These are phyloP conservation scores for Allium sativum DNA, from an alignment of 106 monocot genomes.

Conservation along the genomic window DNA sequence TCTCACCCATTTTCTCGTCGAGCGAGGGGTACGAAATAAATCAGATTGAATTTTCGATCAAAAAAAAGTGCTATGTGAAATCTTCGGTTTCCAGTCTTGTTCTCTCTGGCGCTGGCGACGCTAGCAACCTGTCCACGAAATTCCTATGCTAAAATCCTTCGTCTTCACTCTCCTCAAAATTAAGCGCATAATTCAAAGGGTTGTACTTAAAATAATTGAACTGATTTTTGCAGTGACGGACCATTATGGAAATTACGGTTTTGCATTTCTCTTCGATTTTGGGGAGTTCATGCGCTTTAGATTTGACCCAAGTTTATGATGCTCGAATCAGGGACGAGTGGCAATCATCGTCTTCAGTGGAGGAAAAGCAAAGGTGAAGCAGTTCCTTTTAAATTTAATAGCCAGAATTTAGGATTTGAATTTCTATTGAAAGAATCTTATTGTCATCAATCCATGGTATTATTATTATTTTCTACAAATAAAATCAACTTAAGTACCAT, in stretches of 20 bases:
- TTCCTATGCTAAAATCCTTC: slow-evolving; percentile 19
- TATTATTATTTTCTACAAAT: too few species aligned
- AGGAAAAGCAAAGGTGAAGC: slow-evolving; percentile 53
- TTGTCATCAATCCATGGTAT: too few species aligned
- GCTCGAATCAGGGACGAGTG: slow-evolving; percentile 29
- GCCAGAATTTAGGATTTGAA: too few species aligned
- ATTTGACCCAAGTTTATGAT: slow-evolving; percentile 33
- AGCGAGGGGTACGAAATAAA: too few species aligned
- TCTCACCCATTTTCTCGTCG: too few species aligned
- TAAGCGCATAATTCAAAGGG: slow-evolving; percentile 56
- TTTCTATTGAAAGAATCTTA: too few species aligned
- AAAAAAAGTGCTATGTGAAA: too few species aligned
- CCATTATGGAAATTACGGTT: slow-evolving; percentile 7
- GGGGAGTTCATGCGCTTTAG: slow-evolving; percentile 29
- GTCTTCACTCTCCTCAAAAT: slow-evolving; percentile 35
- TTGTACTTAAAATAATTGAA: slow-evolving; percentile 44
- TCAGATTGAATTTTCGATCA: too few species aligned
- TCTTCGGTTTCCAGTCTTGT: too few species aligned
- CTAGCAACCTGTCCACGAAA: slow-evolving; percentile 33
- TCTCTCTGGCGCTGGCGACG: slow-evolving; percentile 22
- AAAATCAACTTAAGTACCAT: too few species aligned
- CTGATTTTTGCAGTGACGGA: not conserved
- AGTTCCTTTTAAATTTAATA: not conserved
- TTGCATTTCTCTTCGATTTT: slow-evolving; percentile 26
- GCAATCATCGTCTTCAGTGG: not conserved